Evolutionary conservation across 2,329 filamentous ascomycete genomes (phyloP), one percentile per base, ranked within the genome.

Genomic region (Chaetoscypha palmicola): DNA sequence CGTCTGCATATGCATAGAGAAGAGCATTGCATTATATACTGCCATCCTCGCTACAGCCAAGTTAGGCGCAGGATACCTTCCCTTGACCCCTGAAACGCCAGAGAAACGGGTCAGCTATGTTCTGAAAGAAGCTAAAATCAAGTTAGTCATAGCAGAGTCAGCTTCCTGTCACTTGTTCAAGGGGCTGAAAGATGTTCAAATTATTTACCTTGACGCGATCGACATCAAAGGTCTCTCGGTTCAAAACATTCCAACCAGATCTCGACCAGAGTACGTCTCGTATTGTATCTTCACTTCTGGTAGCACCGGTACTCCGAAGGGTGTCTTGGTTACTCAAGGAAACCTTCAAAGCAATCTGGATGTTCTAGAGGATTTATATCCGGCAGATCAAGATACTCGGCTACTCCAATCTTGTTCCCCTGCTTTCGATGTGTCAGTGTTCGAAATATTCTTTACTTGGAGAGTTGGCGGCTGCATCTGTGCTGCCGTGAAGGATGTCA

Each of bases 391-490:
- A 1, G 54, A 64, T 1, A 46, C 59, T 1, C 74, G 79, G n/a
- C 68, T 94, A 23, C 68, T 95, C 0, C 89, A 94, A 62, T 79
- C 85, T 2, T 94, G 85, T 58, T 91, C 86, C 0, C 85, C 89
- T 58, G 83, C 83, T 0, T 94, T 94, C 58, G 86, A 94, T 58
- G 81, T 94, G 2, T 94, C 87, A 0, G 84, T 94, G 0, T 94
- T 94, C 59, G 89, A 94, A 57, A 90, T 94, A 11, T 91, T 94
- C 61, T 94, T 87, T 55, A 71, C 87, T 0, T 94, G 88, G 83
- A 75, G 76, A 36, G 72, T 73, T 24, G 87, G 87, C 3, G 86
- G 91, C 69, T 84, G 82, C 48, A 69, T 95, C 10, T 94, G 86
- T 58, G 77, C 84, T 2, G 83, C 80, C 0, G 75, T 71, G 0